phyloP scores from a whole-genome alignment of 768 basidiomycete genomes.

The Russula abietina region DNA sequence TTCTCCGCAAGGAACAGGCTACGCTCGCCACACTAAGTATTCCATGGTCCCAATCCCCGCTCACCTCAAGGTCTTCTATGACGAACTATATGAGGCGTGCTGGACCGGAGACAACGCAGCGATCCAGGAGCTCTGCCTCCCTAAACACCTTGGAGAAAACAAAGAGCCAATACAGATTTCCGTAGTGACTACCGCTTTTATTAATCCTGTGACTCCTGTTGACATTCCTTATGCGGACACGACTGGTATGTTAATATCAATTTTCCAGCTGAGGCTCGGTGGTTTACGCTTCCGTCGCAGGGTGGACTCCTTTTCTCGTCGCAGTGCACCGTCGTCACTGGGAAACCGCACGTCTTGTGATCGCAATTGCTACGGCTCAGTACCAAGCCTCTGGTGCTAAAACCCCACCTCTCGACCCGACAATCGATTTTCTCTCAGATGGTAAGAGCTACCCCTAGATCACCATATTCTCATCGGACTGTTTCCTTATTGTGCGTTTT shows the following conservation, averaged over 20 bases:
- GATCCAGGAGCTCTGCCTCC: constrained; percentile 49
- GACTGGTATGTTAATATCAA: constrained; percentile 2
- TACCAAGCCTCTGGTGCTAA: constrained; percentile 37
- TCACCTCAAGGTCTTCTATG: constrained; percentile 38
- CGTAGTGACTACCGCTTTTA: constrained; percentile 29
- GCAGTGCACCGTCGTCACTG: constrained; percentile 47
- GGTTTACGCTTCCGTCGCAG: constrained; percentile 28
- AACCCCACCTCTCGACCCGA: constrained; percentile 32
- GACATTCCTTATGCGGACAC: constrained; percentile 14
- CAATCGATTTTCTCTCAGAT: no score
- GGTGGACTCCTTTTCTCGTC: constrained; percentile 45
- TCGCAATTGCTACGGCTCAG: constrained; percentile 52
- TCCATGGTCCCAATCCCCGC: constrained; percentile 28
- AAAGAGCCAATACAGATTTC: constrained; percentile 40
- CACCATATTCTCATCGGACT: background rate
- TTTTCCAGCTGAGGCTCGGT: background rate
- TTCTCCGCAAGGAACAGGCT: constrained; percentile 24
- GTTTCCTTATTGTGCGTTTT: background rate
- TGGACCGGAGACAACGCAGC: constrained; percentile 46
- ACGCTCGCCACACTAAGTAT: constrained; percentile 27
- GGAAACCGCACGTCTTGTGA: constrained; percentile 53
- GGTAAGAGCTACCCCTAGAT: constrained; percentile 33
- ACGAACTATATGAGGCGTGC: constrained; percentile 54
- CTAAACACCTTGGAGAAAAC: constrained; percentile 31
- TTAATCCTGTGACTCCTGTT: background rate